Evolutionary conservation across 495 filamentous ascomycete species (phyloP).

Genomic region (Aspergillus conjunctus): DNA sequence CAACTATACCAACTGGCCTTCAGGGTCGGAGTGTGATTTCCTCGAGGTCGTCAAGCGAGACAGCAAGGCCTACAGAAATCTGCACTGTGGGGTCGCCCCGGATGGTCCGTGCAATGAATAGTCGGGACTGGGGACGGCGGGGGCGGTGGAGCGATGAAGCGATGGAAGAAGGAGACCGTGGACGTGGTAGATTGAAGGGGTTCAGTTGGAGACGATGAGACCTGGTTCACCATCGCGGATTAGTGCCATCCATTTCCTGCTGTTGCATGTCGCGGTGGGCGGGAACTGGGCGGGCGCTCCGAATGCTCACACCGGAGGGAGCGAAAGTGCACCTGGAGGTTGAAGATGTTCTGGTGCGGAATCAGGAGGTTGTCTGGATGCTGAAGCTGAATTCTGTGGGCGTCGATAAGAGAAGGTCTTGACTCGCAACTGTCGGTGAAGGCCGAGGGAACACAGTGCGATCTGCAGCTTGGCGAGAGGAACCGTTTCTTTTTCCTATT

Average conservation of each 20-base stretch:
- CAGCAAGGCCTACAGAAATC: background rate
- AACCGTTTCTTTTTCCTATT: no score
- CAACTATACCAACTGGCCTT: slow-evolving; percentile 16
- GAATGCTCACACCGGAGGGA: slow-evolving; percentile 6
- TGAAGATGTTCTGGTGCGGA: slow-evolving; percentile 19
- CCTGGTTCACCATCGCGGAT: slow-evolving; percentile 9
- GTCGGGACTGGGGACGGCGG: slow-evolving; percentile 1
- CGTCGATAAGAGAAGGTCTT: no score
- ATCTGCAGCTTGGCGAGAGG: no score
- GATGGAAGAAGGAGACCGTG: slow-evolving; percentile 11
- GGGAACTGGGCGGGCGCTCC: slow-evolving; percentile 2
- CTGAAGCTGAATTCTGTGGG: no score
- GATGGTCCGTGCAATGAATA: slow-evolving; percentile 13
- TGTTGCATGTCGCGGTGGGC: slow-evolving; percentile 12
- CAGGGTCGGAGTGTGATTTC: slow-evolving; percentile 16
- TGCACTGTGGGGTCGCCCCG: slow-evolving; percentile 6
- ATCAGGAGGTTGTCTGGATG: background rate
- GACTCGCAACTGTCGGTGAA: no score
- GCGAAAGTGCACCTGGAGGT: slow-evolving; percentile 1
- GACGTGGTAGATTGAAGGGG: slow-evolving; percentile 17
- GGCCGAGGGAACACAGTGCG: no score
- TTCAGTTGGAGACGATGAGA: slow-evolving; percentile 2
- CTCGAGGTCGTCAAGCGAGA: slow-evolving; percentile 8
- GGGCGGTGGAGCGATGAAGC: slow-evolving; percentile 10
- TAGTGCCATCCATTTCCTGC: slow-evolving; percentile 16